Conservation (phyloP, 441 rosid genomes). For the Adansonia grandidieri region DNA sequence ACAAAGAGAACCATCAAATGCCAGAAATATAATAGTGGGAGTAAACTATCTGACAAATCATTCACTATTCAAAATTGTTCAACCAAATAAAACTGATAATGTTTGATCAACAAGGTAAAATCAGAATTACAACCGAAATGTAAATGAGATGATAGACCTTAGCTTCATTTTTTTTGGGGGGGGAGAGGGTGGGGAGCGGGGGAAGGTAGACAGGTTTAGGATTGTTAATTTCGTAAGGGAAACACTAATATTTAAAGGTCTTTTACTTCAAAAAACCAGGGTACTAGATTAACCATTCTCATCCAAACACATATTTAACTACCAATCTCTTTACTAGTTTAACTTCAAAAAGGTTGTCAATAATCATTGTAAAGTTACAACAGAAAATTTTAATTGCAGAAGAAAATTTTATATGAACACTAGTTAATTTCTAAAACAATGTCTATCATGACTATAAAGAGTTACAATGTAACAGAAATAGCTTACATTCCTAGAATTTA, state of each 20-base stretch:
- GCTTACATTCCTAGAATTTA: neutral
- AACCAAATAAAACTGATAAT: neutral
- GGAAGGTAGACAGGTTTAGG: too few relatives aligned
- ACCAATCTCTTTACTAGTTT: too few relatives aligned
- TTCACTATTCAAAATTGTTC: neutral
- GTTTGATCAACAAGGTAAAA: neutral
- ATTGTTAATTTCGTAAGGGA: neutral
- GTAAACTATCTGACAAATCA: neutral
- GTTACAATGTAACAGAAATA: neutral
- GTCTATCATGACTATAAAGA: neutral
- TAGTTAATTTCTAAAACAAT: neutral
- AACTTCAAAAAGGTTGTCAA: neutral
- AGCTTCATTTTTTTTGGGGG: neutral
- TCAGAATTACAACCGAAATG: neutral
- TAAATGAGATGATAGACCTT: neutral
- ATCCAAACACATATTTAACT: neutral
- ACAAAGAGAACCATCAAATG: neutral
- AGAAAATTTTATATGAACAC: neutral
- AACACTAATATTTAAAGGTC: neutral
- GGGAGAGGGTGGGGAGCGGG: too few relatives aligned
- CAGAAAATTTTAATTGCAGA: neutral
- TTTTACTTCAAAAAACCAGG: neutral
- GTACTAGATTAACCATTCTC: neutral
- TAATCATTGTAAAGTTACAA: neutral
- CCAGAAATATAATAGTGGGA: neutral